A percentile compares a stretch with the other conserved stretches of the same genome.
These are phyloP conservation scores for Yamadazyma mexicana DNA, from an alignment of 1,139 yeast species.

Conservation along the genomic window DNA sequence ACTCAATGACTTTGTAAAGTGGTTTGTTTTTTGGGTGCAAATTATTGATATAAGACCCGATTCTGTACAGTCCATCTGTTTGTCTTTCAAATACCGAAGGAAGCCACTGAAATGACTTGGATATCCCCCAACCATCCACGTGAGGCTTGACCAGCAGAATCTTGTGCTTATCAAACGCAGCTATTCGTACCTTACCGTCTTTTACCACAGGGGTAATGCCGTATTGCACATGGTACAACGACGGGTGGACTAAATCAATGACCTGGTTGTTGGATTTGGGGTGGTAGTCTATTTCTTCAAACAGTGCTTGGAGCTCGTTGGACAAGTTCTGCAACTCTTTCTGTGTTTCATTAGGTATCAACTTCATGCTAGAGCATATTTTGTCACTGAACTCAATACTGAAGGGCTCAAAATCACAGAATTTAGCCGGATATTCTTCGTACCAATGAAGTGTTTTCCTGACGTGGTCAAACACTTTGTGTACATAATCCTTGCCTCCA, in stretches of 20 bases:
- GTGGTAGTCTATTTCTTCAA: conserved; percentile 33
- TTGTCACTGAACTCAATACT: conserved; percentile 19
- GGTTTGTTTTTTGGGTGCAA: conserved; percentile 30
- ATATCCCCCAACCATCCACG: conserved; percentile 12
- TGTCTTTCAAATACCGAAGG: too few relatives aligned
- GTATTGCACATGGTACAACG: conserved; percentile 40
- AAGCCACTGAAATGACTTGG: not conserved
- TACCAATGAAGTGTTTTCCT: conserved; percentile 32
- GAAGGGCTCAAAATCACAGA: conserved; percentile 9
- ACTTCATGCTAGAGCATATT: conserved; percentile 19
- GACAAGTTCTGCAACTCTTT: conserved; percentile 8
- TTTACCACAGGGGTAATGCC: conserved; percentile 28
- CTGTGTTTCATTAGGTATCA: conserved; percentile 12
- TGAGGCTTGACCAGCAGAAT: conserved; percentile 16
- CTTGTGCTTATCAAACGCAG: conserved; percentile 12
- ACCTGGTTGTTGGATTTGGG: conserved; percentile 38
- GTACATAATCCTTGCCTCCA: conserved; percentile 6
- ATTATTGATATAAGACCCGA: conserved; percentile 40
- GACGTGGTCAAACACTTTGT: conserved; percentile 23
- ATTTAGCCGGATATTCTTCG: conserved; percentile 15
- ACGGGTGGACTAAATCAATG: conserved; percentile 45
- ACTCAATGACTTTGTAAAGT: conserved; percentile 28
- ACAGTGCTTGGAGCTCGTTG: conserved; percentile 15
- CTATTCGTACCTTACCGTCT: conserved; percentile 12
- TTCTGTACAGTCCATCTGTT: conserved; percentile 11